Percentiles rank a stretch among this genome's conserved stretches.
Evolutionary conservation across 495 filamentous ascomycete genomes (phyloP).

Genomic region (Lophium mytilinum): DNA sequence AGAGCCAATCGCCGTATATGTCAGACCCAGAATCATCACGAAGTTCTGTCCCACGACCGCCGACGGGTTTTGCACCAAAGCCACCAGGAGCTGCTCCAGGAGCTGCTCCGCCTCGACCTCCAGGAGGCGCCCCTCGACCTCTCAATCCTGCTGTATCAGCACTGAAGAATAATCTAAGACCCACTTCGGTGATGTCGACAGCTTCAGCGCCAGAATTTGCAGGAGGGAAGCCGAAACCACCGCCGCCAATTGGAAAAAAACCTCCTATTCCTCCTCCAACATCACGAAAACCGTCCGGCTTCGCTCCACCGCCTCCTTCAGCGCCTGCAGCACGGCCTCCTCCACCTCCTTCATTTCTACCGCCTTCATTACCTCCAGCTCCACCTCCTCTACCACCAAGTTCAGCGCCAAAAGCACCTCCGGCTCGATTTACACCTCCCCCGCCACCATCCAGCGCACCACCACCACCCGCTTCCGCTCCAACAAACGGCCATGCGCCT

Average conservation of each 20-base stretch:
- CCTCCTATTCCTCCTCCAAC: conserved; percentile 37
- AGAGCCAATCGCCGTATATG: conserved; percentile 63
- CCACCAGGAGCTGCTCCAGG: conserved; percentile 60
- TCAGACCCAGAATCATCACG: conserved; percentile 67
- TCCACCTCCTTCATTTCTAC: conserved; percentile 39
- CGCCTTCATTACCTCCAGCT: conserved; percentile 41
- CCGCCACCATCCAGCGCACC: conserved; percentile 37
- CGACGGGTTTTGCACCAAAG: conserved; percentile 52
- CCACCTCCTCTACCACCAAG: conserved; percentile 41
- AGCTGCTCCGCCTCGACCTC: conserved; percentile 41
- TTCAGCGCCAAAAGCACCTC: conserved; percentile 66
- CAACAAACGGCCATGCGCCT: conserved; percentile 20
- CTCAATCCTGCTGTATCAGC: conserved; percentile 33
- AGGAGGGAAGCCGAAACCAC: conserved; percentile 33
- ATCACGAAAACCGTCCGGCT: conserved; percentile 53
- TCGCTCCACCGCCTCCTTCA: conserved; percentile 23
- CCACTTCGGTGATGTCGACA: conserved; percentile 25
- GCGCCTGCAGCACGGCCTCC: conserved; percentile 37
- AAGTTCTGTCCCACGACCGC: conserved; percentile 36
- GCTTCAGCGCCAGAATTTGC: conserved; percentile 26
- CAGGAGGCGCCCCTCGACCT: conserved; percentile 3
- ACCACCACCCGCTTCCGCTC: conserved; percentile 23
- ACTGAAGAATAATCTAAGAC: conserved; percentile 33
- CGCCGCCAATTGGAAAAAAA: conserved; percentile 39
- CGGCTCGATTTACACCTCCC: conserved; percentile 73